phyloP scores from a whole-genome alignment of 306 rosid species.

The Prunus dulcis region DNA sequence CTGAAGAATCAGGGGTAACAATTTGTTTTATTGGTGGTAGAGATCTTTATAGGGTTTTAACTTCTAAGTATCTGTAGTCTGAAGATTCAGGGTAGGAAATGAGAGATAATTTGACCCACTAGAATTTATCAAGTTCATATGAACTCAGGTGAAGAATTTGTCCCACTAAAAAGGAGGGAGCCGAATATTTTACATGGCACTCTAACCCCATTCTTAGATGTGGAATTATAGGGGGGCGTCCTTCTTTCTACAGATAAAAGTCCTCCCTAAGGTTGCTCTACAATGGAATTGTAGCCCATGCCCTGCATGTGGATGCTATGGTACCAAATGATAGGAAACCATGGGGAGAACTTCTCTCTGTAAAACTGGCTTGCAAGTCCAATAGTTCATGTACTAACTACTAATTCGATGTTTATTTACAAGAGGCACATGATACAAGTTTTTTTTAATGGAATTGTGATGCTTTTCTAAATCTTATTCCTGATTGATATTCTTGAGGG shows the following conservation, averaged over 20 bases:
- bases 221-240: not conserved
- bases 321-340: not conserved
- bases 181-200: not conserved
- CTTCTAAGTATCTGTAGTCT: not conserved
- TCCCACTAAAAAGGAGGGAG: not conserved
- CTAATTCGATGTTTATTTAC: too few relatives aligned
- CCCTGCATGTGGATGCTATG: not conserved
- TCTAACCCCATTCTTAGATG: not conserved
- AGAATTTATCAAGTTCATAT: not conserved
- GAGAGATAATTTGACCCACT: not conserved
- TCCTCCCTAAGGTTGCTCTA: not conserved
- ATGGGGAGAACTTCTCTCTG: not conserved
- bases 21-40: not conserved
- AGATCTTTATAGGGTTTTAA: not conserved
- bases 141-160: not conserved
- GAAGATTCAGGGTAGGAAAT: not conserved
- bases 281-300: not conserved
- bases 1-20: not conserved
- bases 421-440: too few relatives aligned
- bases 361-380: not conserved
- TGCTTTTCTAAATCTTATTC: not conserved
- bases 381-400: too few relatives aligned
- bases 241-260: not conserved
- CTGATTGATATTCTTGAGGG: not conserved
- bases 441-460: not conserved